These are phyloP conservation scores for Myriosclerotinia scirpicola DNA, from an alignment of 2,329 filamentous ascomycete species.

Conservation along the genomic window DNA sequence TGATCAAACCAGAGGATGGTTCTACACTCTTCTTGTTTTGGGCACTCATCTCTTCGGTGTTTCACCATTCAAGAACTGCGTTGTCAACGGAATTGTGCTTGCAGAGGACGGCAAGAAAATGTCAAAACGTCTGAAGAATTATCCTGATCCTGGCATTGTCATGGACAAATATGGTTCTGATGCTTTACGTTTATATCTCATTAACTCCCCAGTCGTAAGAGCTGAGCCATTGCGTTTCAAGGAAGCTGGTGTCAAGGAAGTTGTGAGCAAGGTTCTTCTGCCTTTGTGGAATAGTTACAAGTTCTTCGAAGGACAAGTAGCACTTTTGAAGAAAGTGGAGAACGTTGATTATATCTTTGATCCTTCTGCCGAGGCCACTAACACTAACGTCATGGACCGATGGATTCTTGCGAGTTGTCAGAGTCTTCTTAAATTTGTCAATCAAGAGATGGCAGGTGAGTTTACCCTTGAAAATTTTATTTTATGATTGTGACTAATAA, in stretches of 20 bases:
- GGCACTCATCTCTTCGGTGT: conserved; percentile 84
- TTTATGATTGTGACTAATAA: conserved; percentile 22
- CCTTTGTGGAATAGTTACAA: conserved; percentile 97
- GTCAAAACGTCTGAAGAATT: conserved; percentile 96
- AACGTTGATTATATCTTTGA: conserved; percentile 77
- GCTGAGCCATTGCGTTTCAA: conserved; percentile 91
- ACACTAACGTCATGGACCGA: conserved; percentile 90
- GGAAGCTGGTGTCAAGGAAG: conserved; percentile 89
- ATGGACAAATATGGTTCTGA: conserved; percentile 90
- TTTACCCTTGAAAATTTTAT: conserved; percentile 24
- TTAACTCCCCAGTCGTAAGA: conserved; percentile 92
- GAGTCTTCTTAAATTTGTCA: conserved; percentile 86
- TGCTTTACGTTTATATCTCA: conserved; percentile 89
- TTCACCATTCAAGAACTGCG: conserved; percentile 89
- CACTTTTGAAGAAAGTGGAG: conserved; percentile 82
- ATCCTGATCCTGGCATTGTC: conserved; percentile 80
- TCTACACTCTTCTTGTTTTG: conserved; percentile 87
- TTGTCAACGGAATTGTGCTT: conserved; percentile 93
- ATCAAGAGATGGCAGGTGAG: conserved; percentile 83
- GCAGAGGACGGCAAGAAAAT: conserved; percentile 98
- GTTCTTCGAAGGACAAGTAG: conserved; percentile 89
- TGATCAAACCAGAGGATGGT: conserved; percentile 95
- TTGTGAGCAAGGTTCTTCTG: conserved; percentile 85
- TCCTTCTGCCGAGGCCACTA: conserved; percentile 69
- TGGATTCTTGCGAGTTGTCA: conserved; percentile 95